Percentiles rank a stretch among this genome's conserved stretches.
phyloP scores from a whole-genome alignment of 768 basidiomycete species.

The Tricholoma flavovirens region DNA sequence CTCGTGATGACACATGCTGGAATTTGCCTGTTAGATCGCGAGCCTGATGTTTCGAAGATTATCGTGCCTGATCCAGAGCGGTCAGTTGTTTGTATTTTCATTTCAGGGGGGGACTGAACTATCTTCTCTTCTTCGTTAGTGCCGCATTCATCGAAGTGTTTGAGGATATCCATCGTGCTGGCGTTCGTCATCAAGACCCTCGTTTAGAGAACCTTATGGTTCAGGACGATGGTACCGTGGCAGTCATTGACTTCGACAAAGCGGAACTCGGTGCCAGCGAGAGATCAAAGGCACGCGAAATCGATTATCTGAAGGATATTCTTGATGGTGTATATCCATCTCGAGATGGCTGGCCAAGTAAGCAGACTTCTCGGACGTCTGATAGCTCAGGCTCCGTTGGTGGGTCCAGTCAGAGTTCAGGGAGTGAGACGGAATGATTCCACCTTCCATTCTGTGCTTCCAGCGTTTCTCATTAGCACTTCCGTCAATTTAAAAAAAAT shows the following conservation, averaged over 20 bases:
- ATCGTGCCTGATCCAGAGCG: background rate
- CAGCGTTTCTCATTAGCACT: no score
- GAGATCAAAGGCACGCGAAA: no score
- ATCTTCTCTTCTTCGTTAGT: background rate
- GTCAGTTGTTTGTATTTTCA: background rate
- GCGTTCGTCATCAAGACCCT: background rate
- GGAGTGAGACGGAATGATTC: no score
- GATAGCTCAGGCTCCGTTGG: no score
- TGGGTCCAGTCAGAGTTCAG: no score
- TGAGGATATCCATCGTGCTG: background rate
- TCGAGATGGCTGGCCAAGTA: background rate
- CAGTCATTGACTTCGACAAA: constrained; percentile 5
- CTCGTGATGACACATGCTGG: background rate
- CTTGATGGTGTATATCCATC: background rate
- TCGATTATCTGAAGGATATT: no score
- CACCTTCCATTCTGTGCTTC: no score
- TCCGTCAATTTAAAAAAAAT: no score
- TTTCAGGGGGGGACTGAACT: background rate
- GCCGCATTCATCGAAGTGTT: background rate
- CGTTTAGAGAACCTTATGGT: background rate
- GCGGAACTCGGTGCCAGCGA: background rate
- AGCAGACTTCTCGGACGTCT: no score
- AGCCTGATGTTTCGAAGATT: background rate
- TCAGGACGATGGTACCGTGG: background rate
- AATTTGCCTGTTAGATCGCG: background rate